Evolutionary conservation across 1,284 basidiomycete species (phyloP), one percentile per base, ranked within the genome.

Genomic region (Phellopilus nigrolimitatus): DNA sequence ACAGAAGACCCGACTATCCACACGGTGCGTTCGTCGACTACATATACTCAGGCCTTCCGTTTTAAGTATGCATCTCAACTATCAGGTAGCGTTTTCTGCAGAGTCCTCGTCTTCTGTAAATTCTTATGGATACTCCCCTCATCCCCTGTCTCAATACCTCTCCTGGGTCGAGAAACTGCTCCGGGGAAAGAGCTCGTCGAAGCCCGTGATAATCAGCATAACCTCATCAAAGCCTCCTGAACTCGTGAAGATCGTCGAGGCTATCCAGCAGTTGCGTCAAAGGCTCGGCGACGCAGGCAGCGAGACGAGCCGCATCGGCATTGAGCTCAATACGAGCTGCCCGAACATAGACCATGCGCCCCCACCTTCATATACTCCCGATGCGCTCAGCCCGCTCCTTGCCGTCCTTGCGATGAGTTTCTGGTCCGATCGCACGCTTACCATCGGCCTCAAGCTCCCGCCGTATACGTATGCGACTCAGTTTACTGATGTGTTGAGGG

Each of bases 301-400:
- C 53, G 54, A 61, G 42, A 60, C 60, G 8, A 64, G 73, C 17
- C 68, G 69, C 33, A 69, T 88, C 51, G 87, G 75, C 8, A 68
- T 90, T 58, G 89, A 91, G 65, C 71, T 90, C 60, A 91, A 91
- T 64, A 81, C 84, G 0, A 84, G 81, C 30, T 91, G 89, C 58
- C 88, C 88, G 5, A 91, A 91, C 62, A 85, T 91, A 56, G 68
- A 70, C 38, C 68, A 70, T 33, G 64, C 73, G 1, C 76, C 85
- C 0, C 88, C 88, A 0, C 79, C 81, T 2, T 75, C 83, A 8
- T 90, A 89, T 62, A 66, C 72, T 21, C 74, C 80, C 49, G 24
- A 66, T 0, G 61, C 67, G 37, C 71, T 73, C 54, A 56, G 61
- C 3, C 64, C 79, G 2, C 65, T 88, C 37, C 72, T 90, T 9